Evolutionary conservation across 2,329 filamentous ascomycete species (phyloP).

Genomic region (Neofusicoccum umdonicola): DNA sequence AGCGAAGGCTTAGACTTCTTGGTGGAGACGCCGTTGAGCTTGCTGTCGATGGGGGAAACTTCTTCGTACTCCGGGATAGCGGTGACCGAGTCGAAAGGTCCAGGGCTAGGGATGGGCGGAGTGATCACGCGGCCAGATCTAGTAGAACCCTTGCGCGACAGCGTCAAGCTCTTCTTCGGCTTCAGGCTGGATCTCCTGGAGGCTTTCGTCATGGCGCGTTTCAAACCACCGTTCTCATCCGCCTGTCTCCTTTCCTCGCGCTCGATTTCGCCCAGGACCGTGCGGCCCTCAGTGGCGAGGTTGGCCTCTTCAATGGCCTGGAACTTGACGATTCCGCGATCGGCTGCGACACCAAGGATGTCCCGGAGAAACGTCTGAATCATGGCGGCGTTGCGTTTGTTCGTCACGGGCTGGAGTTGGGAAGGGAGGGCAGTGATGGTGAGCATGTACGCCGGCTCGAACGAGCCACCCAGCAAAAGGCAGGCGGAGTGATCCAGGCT

Average conservation of each 20-base stretch:
- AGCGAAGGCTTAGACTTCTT: constrained; percentile 18
- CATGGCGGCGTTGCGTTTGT: constrained; percentile 76
- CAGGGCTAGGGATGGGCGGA: constrained; percentile 33
- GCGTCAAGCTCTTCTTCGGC: constrained; percentile 37
- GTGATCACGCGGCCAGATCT: constrained; percentile 28
- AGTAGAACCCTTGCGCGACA: constrained; percentile 33
- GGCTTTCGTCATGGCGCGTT: constrained; percentile 39
- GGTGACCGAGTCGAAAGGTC: constrained; percentile 35
- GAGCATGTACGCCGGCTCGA: constrained; percentile 77
- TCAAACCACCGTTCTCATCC: constrained; percentile 42
- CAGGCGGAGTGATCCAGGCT: constrained; percentile 73
- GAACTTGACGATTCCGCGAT: constrained; percentile 73
- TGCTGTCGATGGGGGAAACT: constrained; percentile 24
- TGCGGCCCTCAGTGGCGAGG: constrained; percentile 68
- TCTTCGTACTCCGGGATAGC: constrained; percentile 21
- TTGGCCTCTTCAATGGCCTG: constrained; percentile 68
- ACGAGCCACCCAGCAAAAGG: constrained; percentile 71
- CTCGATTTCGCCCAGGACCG: constrained; percentile 66
- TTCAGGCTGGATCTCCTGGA: constrained; percentile 32
- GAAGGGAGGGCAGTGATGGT: constrained; percentile 68
- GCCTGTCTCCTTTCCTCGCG: constrained; percentile 50
- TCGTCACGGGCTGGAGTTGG: constrained; percentile 69
- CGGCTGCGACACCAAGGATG: constrained; percentile 62
- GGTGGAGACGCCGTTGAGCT: constrained; percentile 22
- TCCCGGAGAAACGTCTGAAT: constrained; percentile 75